Evolutionary conservation across 2,329 filamentous ascomycete genomes (phyloP), one percentile per base, ranked within the genome.

Genomic region (Aspergillus transmontanensis): DNA sequence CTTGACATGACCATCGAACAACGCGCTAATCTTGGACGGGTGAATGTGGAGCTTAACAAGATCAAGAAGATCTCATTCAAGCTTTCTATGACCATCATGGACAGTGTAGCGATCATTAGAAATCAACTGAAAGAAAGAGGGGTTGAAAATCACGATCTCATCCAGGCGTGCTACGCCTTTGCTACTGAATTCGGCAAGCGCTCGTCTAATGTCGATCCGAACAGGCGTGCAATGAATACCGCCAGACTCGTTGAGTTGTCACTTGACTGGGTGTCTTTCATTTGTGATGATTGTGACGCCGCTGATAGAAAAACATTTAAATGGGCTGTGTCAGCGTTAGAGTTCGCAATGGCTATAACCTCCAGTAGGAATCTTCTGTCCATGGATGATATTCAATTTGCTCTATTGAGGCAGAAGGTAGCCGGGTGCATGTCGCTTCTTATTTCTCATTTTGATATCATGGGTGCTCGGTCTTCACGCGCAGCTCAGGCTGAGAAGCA

Each of bases 361-460:
- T 87, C 93, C 58, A 95, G 95, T 12, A 90, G 94, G 63, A 94
- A 97, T 72, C 96, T 99, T 55, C 81, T 99, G n/a, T 92, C 90
- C 0, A 88, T 99, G 64, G 92, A 90, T 46, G 93, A 97, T 63
- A 87, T 90, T 46, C 94, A 99, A 73, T 99, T 97, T 75, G 86
- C 89, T 6, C 89, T 86, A 66, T 83, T 99, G 66, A 87, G 94
- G 51, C 85, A 88, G 62, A 98, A 97, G 78, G 95, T 99, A 6
- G 93, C 93, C 10, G 94, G 94, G 0, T 99, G 95, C 78, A 99
- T 99, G 95, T 94, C 93, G 23, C 85, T 99, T 28, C 84, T 99
- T 56, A 98, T 99, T 69, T 97, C 94, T 11, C 95, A 99, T 78
- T 99, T 99, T 72, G 95, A 99, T 77, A 98, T 99, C 78, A 97